Evolutionary conservation across 768 basidiomycete species (phyloP).

Genomic region (Asterophora lycoperdoides): DNA sequence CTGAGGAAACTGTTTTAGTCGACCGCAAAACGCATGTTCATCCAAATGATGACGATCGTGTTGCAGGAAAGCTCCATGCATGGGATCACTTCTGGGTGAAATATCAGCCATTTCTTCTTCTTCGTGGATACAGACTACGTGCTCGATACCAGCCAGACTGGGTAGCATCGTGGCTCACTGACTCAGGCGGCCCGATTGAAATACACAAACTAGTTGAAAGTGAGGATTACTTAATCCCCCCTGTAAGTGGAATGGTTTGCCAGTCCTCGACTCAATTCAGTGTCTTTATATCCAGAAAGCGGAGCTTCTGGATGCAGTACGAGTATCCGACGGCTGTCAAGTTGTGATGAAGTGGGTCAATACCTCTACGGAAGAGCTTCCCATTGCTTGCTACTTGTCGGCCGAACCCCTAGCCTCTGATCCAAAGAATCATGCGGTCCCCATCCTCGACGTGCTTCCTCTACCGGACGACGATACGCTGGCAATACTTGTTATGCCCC

Average conservation of each 20-base stretch:
- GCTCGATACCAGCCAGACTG: not conserved
- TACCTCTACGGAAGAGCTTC: conserved; percentile 1
- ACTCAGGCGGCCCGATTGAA: not conserved
- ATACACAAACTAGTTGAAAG: not conserved
- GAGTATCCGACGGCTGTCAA: not conserved
- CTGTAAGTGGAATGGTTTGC: too few relatives aligned
- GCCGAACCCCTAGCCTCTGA: conserved; percentile 2
- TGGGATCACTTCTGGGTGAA: not conserved
- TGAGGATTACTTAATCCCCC: too few relatives aligned
- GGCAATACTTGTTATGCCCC: conserved; percentile 13
- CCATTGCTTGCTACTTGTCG: conserved; percentile 2
- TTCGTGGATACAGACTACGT: not conserved
- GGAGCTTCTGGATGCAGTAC: not conserved
- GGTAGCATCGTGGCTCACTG: not conserved
- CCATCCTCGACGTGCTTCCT: conserved; percentile 2
- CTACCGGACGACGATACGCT: conserved; percentile 2
- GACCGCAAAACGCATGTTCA: too few relatives aligned
- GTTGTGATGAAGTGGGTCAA: not conserved
- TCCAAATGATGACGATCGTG: too few relatives aligned
- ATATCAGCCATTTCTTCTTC: not conserved
- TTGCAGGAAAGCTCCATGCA: not conserved
- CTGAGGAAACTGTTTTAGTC: too few relatives aligned
- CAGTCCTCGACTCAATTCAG: too few relatives aligned
- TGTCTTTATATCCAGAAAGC: not conserved
- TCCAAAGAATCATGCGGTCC: conserved; percentile 10